phyloP scores from a whole-genome alignment of 768 basidiomycete species.

The Pulveroboletus sp. region DNA sequence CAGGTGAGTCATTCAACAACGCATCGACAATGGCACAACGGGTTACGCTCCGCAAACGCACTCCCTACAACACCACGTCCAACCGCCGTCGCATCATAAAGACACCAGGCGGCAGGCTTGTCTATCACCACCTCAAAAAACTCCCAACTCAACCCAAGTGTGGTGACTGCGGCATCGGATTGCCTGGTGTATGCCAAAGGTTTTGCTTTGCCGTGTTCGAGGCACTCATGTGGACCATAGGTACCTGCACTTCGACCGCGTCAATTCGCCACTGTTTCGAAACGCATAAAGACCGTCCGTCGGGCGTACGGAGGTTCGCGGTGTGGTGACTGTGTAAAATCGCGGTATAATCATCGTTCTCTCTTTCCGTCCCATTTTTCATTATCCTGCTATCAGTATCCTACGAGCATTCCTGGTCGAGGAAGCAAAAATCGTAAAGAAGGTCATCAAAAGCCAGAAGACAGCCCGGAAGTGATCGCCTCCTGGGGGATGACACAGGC shows the following conservation, averaged over 20 bases:
- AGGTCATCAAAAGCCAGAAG: conserved; percentile 88
- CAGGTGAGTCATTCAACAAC: neutral
- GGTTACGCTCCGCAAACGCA: conserved; percentile 98
- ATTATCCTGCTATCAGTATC: conserved; percentile 51
- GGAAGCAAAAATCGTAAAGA: conserved; percentile 99
- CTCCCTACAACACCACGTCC: conserved; percentile 96
- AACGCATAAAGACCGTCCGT: conserved; percentile 94
- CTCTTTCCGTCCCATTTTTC: neutral
- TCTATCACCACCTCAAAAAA: conserved; percentile 98
- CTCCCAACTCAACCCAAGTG: conserved; percentile 88
- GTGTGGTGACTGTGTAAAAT: conserved; percentile 93
- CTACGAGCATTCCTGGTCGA: conserved; percentile 98
- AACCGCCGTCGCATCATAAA: conserved; percentile 93
- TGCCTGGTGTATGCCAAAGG: conserved; percentile 79
- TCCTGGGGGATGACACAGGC: neutral
- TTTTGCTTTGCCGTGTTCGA: neutral
- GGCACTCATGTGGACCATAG: conserved; percentile 37
- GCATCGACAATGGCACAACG: conserved; percentile 84
- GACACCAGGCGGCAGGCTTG: conserved; percentile 97
- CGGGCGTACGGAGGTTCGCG: conserved; percentile 97
- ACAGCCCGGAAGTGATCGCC: conserved; percentile 23
- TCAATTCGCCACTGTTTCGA: conserved; percentile 92
- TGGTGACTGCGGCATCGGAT: conserved; percentile 94
- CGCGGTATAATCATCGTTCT: conserved; percentile 57
- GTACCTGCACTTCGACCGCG: conserved; percentile 94